A percentile compares a stretch with the other conserved stretches of the same genome.
These are phyloP conservation scores for Penicillium capsulatum DNA, from an alignment of 2,329 filamentous ascomycete genomes.

Conservation along the genomic window DNA sequence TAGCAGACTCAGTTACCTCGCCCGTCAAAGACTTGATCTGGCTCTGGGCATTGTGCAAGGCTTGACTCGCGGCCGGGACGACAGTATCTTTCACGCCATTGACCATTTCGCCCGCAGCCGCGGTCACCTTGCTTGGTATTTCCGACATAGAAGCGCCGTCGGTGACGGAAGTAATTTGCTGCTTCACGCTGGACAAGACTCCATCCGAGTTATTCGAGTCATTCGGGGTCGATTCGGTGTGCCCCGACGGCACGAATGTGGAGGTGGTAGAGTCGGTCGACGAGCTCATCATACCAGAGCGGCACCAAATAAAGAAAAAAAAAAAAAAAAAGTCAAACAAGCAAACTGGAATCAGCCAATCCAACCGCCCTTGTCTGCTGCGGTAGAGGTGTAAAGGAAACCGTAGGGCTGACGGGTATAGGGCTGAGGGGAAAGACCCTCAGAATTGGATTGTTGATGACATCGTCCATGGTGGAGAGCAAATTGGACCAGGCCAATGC, in stretches of 20 bases:
- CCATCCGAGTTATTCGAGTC: constrained; percentile 4
- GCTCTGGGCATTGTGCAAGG: constrained; percentile 11
- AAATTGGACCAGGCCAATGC: no score
- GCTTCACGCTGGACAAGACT: constrained; percentile 5
- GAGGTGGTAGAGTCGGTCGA: constrained; percentile 1
- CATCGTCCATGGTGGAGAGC: no score
- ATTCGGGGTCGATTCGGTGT: background rate
- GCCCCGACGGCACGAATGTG: constrained; percentile 3
- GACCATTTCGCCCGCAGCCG: constrained; percentile 8
- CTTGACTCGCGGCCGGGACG: constrained; percentile 12
- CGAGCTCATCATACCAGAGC: constrained; percentile 10
- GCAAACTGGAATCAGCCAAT: no score
- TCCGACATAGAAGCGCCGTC: constrained; percentile 6
- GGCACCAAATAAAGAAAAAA: no score
- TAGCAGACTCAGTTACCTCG: background rate
- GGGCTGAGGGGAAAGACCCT: constrained; percentile 12
- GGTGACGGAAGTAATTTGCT: constrained; percentile 8
- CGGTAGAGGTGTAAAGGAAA: background rate
- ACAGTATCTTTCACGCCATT: constrained; percentile 12
- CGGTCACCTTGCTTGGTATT: constrained; percentile 7
- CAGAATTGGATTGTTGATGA: background rate
- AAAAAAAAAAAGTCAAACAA: no score
- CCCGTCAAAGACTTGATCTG: constrained; percentile 4
- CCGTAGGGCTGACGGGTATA: constrained; percentile 21
- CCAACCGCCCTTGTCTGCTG: no score